A percentile compares a stretch with the other conserved stretches of the same genome.
These are phyloP conservation scores for Panicum miliaceum DNA, from an alignment of 176 grass and related monocot genomes.

Conservation along the genomic window DNA sequence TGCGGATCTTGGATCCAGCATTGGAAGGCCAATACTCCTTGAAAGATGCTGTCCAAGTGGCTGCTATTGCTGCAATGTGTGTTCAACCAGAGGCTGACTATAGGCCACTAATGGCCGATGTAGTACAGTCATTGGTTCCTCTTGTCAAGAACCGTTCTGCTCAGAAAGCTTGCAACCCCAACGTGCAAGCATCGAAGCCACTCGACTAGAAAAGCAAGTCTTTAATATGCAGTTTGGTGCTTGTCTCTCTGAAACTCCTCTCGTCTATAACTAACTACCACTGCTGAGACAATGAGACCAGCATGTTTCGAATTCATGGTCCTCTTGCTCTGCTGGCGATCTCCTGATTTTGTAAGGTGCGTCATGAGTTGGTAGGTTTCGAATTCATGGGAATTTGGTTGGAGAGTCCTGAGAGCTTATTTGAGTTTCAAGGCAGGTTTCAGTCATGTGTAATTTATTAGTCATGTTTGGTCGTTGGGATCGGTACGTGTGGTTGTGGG, in stretches of 20 bases:
- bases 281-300: constrained; percentile 28
- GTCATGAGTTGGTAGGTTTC: constrained; percentile 1
- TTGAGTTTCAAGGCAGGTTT: constrained; percentile 43
- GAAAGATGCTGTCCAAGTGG: constrained; percentile 99
- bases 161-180: constrained; percentile 55
- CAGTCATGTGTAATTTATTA: constrained; percentile 35
- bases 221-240: constrained; percentile 10
- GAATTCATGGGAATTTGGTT: constrained; percentile 27
- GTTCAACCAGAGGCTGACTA: constrained; percentile 98
- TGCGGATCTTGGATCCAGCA: constrained; percentile 87
- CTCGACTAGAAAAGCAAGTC: constrained; percentile 28
- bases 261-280: constrained; percentile 26
- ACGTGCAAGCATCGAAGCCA: constrained; percentile 44
- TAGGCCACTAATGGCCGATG: constrained; percentile 95
- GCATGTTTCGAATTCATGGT: background rate
- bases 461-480: constrained; percentile 28
- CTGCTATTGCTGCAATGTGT: constrained; percentile 98
- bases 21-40: constrained; percentile 93
- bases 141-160: constrained; percentile 74
- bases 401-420: constrained; percentile 38
- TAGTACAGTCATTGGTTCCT: constrained; percentile 91
- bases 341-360: constrained; percentile 27
- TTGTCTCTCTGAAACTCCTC: background rate
- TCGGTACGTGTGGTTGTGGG: constrained; percentile 20
- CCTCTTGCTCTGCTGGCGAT: constrained; percentile 10